These are phyloP conservation scores for Tuber brumale DNA, from an alignment of 495 filamentous ascomycete species.

Conservation along the genomic window DNA sequence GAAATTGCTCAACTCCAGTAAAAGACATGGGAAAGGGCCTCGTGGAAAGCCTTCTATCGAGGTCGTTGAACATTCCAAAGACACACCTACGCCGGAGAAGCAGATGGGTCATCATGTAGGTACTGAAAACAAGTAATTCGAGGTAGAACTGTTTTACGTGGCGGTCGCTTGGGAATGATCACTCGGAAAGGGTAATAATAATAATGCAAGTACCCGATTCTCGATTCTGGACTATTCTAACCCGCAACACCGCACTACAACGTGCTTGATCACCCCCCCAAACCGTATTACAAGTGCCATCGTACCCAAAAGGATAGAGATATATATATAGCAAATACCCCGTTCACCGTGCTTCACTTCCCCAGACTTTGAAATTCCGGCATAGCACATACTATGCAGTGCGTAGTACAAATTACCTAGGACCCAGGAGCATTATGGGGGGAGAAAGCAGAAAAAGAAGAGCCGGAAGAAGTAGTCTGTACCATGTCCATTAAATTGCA, in stretches of 20 bases:
- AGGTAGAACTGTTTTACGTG: neutral
- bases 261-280: neutral
- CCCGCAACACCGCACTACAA: neutral
- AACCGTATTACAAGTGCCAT: neutral
- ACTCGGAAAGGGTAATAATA: neutral
- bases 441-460: neutral
- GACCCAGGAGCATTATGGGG: neutral
- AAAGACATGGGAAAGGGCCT: slow-evolving; percentile 18
- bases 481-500: neutral
- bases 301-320: neutral
- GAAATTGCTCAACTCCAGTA: slow-evolving; percentile 21
- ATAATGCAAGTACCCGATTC: neutral
- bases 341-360: neutral
- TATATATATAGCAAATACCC: neutral
- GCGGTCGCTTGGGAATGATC: neutral
- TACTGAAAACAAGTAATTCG: neutral
- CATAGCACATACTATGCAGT: neutral
- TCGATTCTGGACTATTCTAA: neutral
- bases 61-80: slow-evolving; percentile 23
- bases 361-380: neutral
- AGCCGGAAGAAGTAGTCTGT: neutral
- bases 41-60: slow-evolving; percentile 30
- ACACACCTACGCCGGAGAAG: slow-evolving; percentile 3
- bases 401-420: neutral
- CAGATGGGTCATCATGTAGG: neutral